Conservation (phyloP, 495 filamentous ascomycete genomes). For the Podospora comata region DNA sequence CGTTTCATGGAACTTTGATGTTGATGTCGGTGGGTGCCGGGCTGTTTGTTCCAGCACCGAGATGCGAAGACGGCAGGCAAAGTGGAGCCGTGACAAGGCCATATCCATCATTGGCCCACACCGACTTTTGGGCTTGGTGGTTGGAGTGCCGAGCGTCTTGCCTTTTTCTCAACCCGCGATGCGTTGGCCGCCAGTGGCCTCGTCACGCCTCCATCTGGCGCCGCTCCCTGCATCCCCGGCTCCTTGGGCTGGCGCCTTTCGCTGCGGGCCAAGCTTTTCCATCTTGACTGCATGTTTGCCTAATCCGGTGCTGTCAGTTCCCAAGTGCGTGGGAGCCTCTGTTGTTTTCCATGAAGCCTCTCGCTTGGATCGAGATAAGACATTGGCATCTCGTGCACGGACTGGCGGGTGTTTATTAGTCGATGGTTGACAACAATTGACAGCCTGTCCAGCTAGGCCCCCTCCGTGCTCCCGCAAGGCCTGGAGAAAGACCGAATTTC, state of each 20-base stretch:
- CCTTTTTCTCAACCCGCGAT: conserved; percentile 10
- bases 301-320: conserved; percentile 2
- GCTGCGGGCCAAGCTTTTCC: conserved; percentile 10
- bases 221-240: conserved; percentile 22
- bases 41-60: neutral
- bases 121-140: conserved; percentile 33
- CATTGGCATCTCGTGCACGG: neutral
- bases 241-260: conserved; percentile 20
- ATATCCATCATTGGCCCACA: conserved; percentile 23
- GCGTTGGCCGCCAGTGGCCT: conserved; percentile 30
- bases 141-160: neutral
- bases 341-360: neutral
- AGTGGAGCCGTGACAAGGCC: conserved; percentile 3
- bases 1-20: neutral
- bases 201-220: conserved; percentile 21
- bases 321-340: neutral
- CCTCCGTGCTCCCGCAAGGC: conserved; percentile 12
- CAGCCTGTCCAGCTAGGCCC: neutral
- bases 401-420: neutral
- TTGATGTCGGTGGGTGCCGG: neutral
- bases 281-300: conserved; percentile 23
- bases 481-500: conserved; percentile 1
- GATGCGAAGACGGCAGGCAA: conserved; percentile 4
- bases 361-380: neutral
- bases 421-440: neutral